phyloP scores from a whole-genome alignment of 2,329 filamentous ascomycete genomes.

The Fusarium citri region DNA sequence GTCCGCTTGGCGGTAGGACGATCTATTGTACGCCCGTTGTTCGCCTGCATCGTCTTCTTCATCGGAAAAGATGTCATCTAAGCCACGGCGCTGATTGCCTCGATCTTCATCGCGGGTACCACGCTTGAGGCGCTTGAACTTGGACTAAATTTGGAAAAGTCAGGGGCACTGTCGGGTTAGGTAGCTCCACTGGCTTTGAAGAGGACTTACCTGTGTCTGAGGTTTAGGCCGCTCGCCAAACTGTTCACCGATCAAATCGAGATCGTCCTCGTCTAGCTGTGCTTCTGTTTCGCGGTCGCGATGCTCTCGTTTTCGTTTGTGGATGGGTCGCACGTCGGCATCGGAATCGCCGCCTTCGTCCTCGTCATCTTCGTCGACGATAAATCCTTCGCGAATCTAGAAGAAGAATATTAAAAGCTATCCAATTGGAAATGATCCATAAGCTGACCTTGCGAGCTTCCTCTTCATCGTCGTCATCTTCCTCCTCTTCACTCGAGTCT shows the following conservation, averaged over 20 bases:
- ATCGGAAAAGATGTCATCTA: slow-evolving; percentile 95
- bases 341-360: slow-evolving; percentile 72
- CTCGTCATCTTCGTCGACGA: slow-evolving; percentile 90
- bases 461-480: slow-evolving; percentile 92
- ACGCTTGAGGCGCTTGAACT: slow-evolving; percentile 96
- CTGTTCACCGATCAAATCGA: slow-evolving; percentile 91
- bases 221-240: slow-evolving; percentile 72
- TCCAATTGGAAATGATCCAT: background rate
- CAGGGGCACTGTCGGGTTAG: background rate
- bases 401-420: slow-evolving; percentile 23
- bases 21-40: slow-evolving; percentile 60
- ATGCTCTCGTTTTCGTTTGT: slow-evolving; percentile 81
- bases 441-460: slow-evolving; percentile 76
- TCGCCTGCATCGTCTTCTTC: slow-evolving; percentile 82
- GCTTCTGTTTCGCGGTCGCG: slow-evolving; percentile 85
- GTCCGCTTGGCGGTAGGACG: slow-evolving; percentile 72
- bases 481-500: slow-evolving; percentile 92
- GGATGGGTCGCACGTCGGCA: slow-evolving; percentile 62
- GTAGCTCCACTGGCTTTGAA: background rate
- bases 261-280: slow-evolving; percentile 92
- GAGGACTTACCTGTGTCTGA: slow-evolving; percentile 73
- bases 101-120: slow-evolving; percentile 81
- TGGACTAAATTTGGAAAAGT: slow-evolving; percentile 66
- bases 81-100: slow-evolving; percentile 73
- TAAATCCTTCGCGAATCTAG: slow-evolving; percentile 93